Evolutionary conservation across 352 stramenopile species (phyloP).

Genomic region (Stephanocyclus meneghinianus): DNA sequence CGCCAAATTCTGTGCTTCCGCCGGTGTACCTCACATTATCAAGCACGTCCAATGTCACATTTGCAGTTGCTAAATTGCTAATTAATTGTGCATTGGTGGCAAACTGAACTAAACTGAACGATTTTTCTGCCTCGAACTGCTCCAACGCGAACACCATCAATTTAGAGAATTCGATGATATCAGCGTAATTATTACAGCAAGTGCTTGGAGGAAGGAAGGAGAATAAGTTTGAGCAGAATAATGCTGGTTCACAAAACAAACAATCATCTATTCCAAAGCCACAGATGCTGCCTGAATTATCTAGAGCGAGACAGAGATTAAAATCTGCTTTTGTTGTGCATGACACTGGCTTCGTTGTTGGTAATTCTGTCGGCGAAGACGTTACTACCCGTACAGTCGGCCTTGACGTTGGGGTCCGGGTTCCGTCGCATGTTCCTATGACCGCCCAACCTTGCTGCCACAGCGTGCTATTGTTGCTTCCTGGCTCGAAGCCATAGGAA

Average conservation of each 20-base stretch:
- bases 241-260: constrained; percentile 1
- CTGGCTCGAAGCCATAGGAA: constrained; percentile 4
- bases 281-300: constrained; percentile 50
- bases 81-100: constrained; percentile 17
- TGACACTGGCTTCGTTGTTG: neutral
- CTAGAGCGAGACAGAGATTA: constrained; percentile 45
- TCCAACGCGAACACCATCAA: constrained; percentile 32
- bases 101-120: constrained; percentile 46
- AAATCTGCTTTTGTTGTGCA: constrained; percentile 30
- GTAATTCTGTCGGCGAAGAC: neutral
- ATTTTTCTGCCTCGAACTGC: constrained; percentile 27
- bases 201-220: constrained; percentile 10
- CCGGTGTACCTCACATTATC: constrained; percentile 37
- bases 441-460: constrained; percentile 7
- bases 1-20: constrained; percentile 36
- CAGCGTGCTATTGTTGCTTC: neutral
- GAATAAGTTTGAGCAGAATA: constrained; percentile 23
- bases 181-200: constrained; percentile 44
- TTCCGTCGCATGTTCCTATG: constrained; percentile 6
- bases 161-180: constrained; percentile 41
- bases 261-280: constrained; percentile 17
- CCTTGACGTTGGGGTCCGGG: neutral
- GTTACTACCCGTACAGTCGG: neutral
- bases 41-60: constrained; percentile 17
- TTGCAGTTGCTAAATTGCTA: constrained; percentile 19